Conservation (phyloP, 495 filamentous ascomycete genomes). For the Chaetomium fimeti region DNA sequence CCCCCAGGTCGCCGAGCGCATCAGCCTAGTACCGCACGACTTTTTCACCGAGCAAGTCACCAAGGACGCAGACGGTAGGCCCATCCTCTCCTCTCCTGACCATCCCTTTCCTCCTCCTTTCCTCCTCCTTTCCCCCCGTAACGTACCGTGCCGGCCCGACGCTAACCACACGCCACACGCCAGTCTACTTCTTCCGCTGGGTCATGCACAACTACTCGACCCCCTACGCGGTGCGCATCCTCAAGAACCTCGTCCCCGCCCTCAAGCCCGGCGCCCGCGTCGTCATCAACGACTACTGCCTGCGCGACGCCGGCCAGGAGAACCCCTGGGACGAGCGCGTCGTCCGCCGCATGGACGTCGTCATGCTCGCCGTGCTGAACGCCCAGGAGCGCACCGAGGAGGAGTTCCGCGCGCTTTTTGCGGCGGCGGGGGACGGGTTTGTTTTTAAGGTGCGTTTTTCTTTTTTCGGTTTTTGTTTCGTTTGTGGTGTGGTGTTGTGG, state of each 20-base stretch:
- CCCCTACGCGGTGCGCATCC: slow-evolving; percentile 55
- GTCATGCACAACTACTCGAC: slow-evolving; percentile 61
- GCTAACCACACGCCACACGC: not conserved
- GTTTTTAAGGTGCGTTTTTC: slow-evolving; percentile 42
- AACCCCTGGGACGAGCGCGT: slow-evolving; percentile 50
- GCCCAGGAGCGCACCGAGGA: slow-evolving; percentile 52
- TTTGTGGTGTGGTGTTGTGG: not conserved
- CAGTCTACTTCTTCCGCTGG: slow-evolving; percentile 58
- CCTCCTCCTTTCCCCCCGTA: not conserved
- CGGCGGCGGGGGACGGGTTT: slow-evolving; percentile 43
- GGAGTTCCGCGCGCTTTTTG: slow-evolving; percentile 52
- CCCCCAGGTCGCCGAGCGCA: slow-evolving; percentile 39
- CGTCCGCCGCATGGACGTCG: slow-evolving; percentile 56
- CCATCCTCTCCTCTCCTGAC: too few relatives aligned
- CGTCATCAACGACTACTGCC: slow-evolving; percentile 54
- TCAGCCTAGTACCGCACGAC: slow-evolving; percentile 52
- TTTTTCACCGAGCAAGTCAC: slow-evolving; percentile 56
- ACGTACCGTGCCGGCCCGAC: not conserved
- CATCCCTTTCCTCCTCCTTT: not conserved
- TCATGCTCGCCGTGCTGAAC: slow-evolving; percentile 56
- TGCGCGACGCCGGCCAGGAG: slow-evolving; percentile 45
- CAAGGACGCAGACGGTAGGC: slow-evolving; percentile 49
- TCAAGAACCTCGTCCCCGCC: slow-evolving; percentile 53
- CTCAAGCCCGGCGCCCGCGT: slow-evolving; percentile 55
- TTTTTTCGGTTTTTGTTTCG: slow-evolving; percentile 5